Evolutionary conservation across 805 yeast species (phyloP).

Genomic region (Groenewaldozyma tartarivorans): DNA sequence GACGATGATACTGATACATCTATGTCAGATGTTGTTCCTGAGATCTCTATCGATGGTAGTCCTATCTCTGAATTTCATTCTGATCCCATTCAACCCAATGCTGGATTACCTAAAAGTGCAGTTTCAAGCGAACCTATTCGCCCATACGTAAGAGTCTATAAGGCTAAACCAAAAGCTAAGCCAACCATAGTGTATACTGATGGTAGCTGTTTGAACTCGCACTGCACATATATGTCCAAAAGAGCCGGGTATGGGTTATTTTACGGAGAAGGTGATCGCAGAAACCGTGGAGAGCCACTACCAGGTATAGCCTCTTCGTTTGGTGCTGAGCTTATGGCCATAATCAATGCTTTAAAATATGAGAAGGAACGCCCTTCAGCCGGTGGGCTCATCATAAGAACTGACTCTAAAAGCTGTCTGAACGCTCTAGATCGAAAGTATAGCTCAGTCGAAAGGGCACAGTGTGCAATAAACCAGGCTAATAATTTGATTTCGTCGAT

Average conservation of each 20-base stretch:
- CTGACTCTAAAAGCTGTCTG: slow-evolving; percentile 66
- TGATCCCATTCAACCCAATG: too few species aligned
- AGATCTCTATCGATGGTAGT: too few species aligned
- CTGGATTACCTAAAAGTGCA: too few species aligned
- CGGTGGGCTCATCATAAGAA: slow-evolving; percentile 34
- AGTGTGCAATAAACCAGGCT: slow-evolving; percentile 37
- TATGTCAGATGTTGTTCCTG: too few species aligned
- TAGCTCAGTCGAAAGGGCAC: slow-evolving; percentile 46
- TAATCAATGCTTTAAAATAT: slow-evolving; percentile 45
- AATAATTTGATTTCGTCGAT: slow-evolving; percentile 30
- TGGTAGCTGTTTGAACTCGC: slow-evolving; percentile 65
- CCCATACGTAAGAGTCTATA: too few species aligned
- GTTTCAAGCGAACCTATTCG: too few species aligned
- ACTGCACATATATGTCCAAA: slow-evolving; percentile 37
- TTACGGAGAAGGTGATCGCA: slow-evolving; percentile 45
- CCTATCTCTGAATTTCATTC: too few species aligned
- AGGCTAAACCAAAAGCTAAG: too few species aligned
- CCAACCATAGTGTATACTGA: slow-evolving; percentile 48
- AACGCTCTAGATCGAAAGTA: slow-evolving; percentile 47
- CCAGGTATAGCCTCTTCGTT: slow-evolving; percentile 59
- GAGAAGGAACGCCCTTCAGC: slow-evolving; percentile 8
- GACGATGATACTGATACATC: too few species aligned
- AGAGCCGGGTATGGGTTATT: slow-evolving; percentile 69
- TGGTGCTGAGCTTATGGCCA: slow-evolving; percentile 65
- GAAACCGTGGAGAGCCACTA: slow-evolving; percentile 50